These are phyloP conservation scores for Elsinoe perseae DNA, from an alignment of 2,329 filamentous ascomycete genomes.

Conservation along the genomic window DNA sequence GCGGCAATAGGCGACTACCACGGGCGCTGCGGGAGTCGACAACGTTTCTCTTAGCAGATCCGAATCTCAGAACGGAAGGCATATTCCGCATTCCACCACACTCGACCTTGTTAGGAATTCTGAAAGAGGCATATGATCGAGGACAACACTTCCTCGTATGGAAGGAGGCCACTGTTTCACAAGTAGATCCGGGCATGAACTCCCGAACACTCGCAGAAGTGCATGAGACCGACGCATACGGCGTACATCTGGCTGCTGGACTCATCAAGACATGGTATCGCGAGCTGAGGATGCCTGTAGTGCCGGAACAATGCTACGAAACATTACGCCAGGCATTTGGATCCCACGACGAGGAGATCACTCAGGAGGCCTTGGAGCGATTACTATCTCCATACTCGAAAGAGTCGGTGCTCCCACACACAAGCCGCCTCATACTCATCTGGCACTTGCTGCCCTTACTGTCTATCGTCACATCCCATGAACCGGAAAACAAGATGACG, in stretches of 20 bases:
- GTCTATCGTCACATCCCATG: slow-evolving; percentile 37
- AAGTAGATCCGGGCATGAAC: slow-evolving; percentile 33
- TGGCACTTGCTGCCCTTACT: slow-evolving; percentile 48
- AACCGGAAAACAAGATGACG: slow-evolving; percentile 49
- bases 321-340: slow-evolving; percentile 39
- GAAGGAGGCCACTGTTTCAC: slow-evolving; percentile 38
- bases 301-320: slow-evolving; percentile 43
- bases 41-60: slow-evolving; percentile 42
- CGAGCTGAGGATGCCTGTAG: slow-evolving; percentile 45
- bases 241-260: slow-evolving; percentile 46
- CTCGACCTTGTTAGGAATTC: slow-evolving; percentile 41
- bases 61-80: slow-evolving; percentile 44
- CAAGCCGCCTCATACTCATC: slow-evolving; percentile 42
- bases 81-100: slow-evolving; percentile 49
- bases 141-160: slow-evolving; percentile 48
- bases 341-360: slow-evolving; percentile 31
- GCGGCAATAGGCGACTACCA: slow-evolving; percentile 43
- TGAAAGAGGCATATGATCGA: slow-evolving; percentile 49
- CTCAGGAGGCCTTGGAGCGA: slow-evolving; percentile 38
- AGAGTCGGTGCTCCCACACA: slow-evolving; percentile 39
- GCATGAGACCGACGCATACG: slow-evolving; percentile 44
- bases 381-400: slow-evolving; percentile 40
- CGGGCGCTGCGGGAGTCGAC: slow-evolving; percentile 47
- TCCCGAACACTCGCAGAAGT: slow-evolving; percentile 35
- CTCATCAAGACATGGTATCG: slow-evolving; percentile 52